Evolutionary conservation across 306 rosid species (phyloP), one percentile per base, ranked within the genome.

Genomic region (Abrus pulchellus): DNA sequence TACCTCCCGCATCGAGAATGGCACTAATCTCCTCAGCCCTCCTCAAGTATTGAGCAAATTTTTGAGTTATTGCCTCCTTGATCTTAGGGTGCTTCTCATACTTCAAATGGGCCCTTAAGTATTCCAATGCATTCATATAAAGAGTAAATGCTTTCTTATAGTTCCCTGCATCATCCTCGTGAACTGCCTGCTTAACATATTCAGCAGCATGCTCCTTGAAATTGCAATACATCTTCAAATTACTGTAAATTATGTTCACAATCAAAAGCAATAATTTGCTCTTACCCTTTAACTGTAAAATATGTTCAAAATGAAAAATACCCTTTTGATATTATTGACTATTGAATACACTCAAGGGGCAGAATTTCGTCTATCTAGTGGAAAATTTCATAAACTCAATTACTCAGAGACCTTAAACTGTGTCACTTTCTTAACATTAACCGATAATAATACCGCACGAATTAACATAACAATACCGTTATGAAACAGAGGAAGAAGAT

Each of bases 11-110:
- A 6, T 90, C 93, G 1, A 92, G 85, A 68, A 87, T 87, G 29
- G 93, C 88, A 0, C 94, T 89, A 72, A 92, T 92, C 87, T 92
- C 97, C 92, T 92, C 94, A 0, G 97, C 97, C 1, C 94, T 90
- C 78, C 93, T 90, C 83, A 92, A 77, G 76, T 90, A 92, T 77
- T 90, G 92, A 43, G 88, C 86, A 83, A 92, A 92, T 77, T 92
- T 92, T 90, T 90, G 90, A 20, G 93, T 89, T 13, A 90, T 89
- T 3, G 90, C 86, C 63, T 90, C 97, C 82, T 92, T 92, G 53
- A 90, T 90, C 86, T 86, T 90, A 3, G 5, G 94, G 76, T 90
- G 87, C 89, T 87, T 92, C 89, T 92, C 97, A 85, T 92, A 92
- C 93, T 92, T 92, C 84, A 92, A 83, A 45, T 92, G 97, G 14